Evolutionary conservation across 2,329 filamentous ascomycete species (phyloP).

Genomic region (Epichloe festucae): DNA sequence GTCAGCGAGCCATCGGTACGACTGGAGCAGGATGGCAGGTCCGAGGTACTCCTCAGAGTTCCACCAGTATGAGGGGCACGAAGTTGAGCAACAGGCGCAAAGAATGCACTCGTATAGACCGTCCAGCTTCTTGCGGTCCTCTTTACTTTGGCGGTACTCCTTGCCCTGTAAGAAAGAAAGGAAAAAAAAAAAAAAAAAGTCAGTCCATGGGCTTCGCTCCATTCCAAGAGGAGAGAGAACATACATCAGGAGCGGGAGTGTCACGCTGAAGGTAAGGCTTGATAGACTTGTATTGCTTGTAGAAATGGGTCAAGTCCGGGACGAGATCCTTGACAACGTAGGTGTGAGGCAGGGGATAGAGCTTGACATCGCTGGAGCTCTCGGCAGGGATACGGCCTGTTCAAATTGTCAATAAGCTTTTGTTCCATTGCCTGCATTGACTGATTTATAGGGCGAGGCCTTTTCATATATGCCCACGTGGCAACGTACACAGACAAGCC

Average conservation of each 20-base stretch:
- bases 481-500: conserved; percentile 80
- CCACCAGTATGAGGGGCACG: conserved; percentile 99
- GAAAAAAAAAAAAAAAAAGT: not conserved
- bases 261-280: conserved; percentile 95
- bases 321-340: conserved; percentile 99
- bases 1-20: conserved; percentile 94
- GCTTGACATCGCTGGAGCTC: conserved; percentile 67
- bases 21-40: conserved; percentile 90
- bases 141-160: conserved; percentile 83
- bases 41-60: conserved; percentile 98
- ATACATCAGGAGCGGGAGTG: conserved; percentile 69
- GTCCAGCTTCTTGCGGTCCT: conserved; percentile 90
- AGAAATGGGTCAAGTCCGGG: conserved; percentile 94
- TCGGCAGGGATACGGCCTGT: conserved; percentile 88
- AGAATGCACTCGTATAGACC: conserved; percentile 99
- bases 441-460: not conserved
- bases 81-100: conserved; percentile 97
- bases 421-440: not conserved
- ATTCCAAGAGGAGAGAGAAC: conserved; percentile 20
- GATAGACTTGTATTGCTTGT: conserved; percentile 99
- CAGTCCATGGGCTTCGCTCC: not conserved
- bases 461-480: not conserved
- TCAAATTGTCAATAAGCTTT: not conserved
- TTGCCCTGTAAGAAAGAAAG: conserved; percentile 48
- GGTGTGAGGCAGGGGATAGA: conserved; percentile 96